Conservation (phyloP, 148 eudicot species). For the Chenopodium formosanum region DNA sequence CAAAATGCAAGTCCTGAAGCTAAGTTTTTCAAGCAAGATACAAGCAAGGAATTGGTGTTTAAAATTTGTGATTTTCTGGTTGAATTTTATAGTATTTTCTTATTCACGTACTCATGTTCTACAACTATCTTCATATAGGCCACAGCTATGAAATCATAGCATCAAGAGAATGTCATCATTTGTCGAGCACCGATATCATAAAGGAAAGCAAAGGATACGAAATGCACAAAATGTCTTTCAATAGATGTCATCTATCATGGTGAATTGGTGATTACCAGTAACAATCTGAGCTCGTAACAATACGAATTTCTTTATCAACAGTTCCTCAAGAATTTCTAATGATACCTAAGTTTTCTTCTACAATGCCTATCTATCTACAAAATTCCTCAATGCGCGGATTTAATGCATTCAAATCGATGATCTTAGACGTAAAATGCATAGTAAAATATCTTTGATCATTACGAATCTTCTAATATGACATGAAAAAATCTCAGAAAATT, state of each 20-base stretch:
- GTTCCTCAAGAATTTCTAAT: not conserved
- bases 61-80: not conserved
- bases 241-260: not conserved
- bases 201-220: not conserved
- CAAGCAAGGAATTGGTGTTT: not conserved
- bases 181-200: not conserved
- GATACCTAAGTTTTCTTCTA: not conserved
- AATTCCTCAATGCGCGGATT: not conserved
- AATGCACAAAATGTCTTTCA: not conserved
- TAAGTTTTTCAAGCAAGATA: not conserved
- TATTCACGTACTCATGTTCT: not conserved
- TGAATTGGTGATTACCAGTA: not conserved
- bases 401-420: not conserved
- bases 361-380: not conserved
- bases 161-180: not conserved
- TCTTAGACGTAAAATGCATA: not conserved
- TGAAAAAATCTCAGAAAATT: no score
- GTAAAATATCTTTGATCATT: not conserved
- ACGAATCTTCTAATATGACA: no score
- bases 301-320: not conserved
- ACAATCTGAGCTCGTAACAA: not conserved
- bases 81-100: not conserved
- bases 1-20: not conserved
- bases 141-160: not conserved
- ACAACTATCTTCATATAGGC: not conserved